phyloP scores from a whole-genome alignment of 1,284 basidiomycete genomes.

The Ganoderma lucidum region DNA sequence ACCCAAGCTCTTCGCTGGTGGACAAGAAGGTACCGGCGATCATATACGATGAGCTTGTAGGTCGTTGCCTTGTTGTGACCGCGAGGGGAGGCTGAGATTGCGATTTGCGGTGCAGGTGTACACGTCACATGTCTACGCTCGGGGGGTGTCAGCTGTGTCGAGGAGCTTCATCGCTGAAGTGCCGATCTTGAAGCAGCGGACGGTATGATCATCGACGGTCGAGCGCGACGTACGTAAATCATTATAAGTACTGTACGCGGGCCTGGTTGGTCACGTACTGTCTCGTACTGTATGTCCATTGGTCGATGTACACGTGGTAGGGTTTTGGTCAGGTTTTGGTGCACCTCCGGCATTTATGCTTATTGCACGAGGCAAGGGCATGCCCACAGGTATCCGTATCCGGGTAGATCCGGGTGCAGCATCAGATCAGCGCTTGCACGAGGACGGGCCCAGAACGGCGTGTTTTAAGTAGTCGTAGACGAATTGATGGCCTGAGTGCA shows the following conservation, averaged over 20 bases:
- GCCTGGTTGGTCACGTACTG: not conserved
- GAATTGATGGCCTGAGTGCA: not conserved
- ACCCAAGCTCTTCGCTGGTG: slow-evolving; percentile 83
- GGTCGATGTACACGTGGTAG: not conserved
- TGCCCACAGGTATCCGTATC: not conserved
- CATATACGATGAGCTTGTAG: slow-evolving; percentile 90
- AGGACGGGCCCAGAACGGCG: not conserved
- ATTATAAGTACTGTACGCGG: not conserved
- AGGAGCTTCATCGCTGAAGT: slow-evolving; percentile 57
- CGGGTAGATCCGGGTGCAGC: not conserved
- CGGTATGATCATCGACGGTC: not conserved
- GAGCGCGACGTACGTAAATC: not conserved
- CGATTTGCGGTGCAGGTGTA: slow-evolving; percentile 61
- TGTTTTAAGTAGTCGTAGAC: not conserved
- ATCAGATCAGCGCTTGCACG: not conserved
- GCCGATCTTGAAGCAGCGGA: slow-evolving; percentile 37
- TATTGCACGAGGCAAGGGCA: not conserved
- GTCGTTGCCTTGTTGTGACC: slow-evolving; percentile 40
- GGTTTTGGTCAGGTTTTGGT: not conserved
- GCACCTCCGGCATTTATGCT: not conserved
- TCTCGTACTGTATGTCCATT: too few species aligned
- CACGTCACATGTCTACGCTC: slow-evolving; percentile 87
- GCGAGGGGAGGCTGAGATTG: slow-evolving; percentile 19
- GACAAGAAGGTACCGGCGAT: slow-evolving; percentile 86
- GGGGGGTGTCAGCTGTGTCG: slow-evolving; percentile 84